Conservation (phyloP, 805 yeast genomes). For the Hanseniaspora pseudoguilliermondii region DNA sequence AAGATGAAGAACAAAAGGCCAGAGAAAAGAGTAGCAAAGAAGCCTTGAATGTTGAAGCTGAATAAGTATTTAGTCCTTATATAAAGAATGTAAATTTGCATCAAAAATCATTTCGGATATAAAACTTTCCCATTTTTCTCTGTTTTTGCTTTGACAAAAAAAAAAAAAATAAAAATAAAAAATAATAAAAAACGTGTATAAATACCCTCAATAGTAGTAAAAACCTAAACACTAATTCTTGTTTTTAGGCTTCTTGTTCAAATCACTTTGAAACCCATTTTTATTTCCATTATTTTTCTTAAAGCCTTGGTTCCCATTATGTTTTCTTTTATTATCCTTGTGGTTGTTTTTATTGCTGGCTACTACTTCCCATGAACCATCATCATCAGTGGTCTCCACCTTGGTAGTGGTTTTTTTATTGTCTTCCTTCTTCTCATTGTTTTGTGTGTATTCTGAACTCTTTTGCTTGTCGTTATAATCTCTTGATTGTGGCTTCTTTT, state of each 20-base stretch:
- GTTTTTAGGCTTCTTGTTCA: background rate
- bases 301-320: conserved; percentile 22
- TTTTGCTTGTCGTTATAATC: background rate
- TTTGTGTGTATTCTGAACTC: background rate
- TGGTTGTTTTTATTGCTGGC: conserved; percentile 16
- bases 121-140: no score
- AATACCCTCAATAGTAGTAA: background rate
- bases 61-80: background rate
- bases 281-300: conserved; percentile 19
- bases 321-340: conserved; percentile 16
- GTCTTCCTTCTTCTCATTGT: background rate
- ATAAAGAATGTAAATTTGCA: background rate
- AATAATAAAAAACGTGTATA: background rate
- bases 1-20: conserved; percentile 34
- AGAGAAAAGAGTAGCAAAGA: background rate
- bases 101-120: background rate
- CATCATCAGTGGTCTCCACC: background rate
- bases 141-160: background rate
- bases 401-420: background rate
- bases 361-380: conserved; percentile 9
- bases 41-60: background rate
- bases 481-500: background rate
- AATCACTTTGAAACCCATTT: background rate
- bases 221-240: background rate
- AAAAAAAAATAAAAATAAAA: background rate